phyloP scores from a whole-genome alignment of 2,329 filamentous ascomycete genomes.

The Colletotrichum coccodes region DNA sequence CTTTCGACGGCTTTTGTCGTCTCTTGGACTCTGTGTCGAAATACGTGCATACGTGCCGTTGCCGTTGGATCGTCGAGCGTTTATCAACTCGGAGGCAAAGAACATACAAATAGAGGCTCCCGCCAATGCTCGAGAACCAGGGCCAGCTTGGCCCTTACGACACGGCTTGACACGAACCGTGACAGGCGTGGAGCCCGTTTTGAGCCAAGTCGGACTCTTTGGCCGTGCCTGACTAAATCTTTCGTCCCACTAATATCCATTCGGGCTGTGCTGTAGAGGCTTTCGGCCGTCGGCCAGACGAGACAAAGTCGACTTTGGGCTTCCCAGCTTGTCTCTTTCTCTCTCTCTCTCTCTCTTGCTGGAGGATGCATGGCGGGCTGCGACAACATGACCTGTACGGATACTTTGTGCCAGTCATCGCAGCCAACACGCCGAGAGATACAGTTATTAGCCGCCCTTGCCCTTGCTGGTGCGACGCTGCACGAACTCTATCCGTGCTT shows the following conservation, averaged over 20 bases:
- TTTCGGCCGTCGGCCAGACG: background rate
- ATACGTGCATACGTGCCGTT: background rate
- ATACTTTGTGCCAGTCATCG: background rate
- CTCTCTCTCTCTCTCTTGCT: background rate
- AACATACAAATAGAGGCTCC: background rate
- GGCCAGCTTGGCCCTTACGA: background rate
- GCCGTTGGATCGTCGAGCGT: background rate
- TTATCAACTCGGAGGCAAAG: background rate
- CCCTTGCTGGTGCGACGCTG: constrained; percentile 4
- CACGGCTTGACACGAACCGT: background rate
- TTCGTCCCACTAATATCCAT: background rate
- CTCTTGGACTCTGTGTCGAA: background rate
- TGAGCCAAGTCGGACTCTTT: background rate
- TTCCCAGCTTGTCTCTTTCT: no score
- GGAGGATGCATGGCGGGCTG: background rate
- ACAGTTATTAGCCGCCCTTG: background rate
- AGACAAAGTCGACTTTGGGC: background rate
- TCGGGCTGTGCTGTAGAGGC: background rate
- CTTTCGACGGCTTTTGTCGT: background rate
- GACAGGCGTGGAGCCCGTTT: constrained; percentile 4
- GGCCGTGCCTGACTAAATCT: background rate
- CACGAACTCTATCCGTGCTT: constrained; percentile 14
- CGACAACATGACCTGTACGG: background rate
- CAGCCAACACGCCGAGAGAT: background rate
- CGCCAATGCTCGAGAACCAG: background rate